Evolutionary conservation across 371 early-diverging fungal species (phyloP).

Genomic region (Parasitella parasitica): DNA sequence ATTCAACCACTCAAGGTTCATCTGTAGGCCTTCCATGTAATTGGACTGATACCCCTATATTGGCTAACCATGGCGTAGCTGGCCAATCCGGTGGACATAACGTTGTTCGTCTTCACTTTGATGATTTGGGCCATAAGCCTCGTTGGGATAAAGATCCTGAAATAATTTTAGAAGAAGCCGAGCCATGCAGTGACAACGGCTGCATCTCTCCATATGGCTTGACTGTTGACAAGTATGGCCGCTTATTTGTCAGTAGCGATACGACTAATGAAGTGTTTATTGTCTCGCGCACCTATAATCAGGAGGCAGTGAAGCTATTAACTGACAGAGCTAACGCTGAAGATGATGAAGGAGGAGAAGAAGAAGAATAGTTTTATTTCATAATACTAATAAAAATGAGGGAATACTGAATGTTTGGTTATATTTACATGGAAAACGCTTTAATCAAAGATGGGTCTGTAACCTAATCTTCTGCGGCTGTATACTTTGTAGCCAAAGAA

Average conservation of each 20-base stretch:
- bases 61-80: slow-evolving; percentile 36
- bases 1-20: slow-evolving; percentile 27
- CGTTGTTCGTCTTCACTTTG: slow-evolving; percentile 39
- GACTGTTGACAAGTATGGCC: slow-evolving; percentile 38
- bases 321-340: slow-evolving; percentile 24
- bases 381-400: not conserved
- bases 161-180: slow-evolving; percentile 27
- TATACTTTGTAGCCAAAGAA: slow-evolving; percentile 50
- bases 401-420: not conserved
- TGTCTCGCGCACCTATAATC: slow-evolving; percentile 33
- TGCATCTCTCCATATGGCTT: slow-evolving; percentile 40
- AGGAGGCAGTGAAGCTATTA: slow-evolving; percentile 28
- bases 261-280: slow-evolving; percentile 42
- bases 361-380: not conserved
- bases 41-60: slow-evolving; percentile 48
- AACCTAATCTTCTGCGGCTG: slow-evolving; percentile 72
- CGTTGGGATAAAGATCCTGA: slow-evolving; percentile 40
- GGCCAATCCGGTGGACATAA: slow-evolving; percentile 31
- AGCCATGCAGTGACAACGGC: slow-evolving; percentile 15
- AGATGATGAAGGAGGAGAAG: not conserved
- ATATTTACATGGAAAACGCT: not conserved
- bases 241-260: slow-evolving; percentile 40
- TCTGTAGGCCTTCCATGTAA: slow-evolving; percentile 52
- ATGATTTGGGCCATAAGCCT: slow-evolving; percentile 46
- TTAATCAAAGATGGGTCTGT: slow-evolving; percentile 43